Evolutionary conservation across 2,329 filamentous ascomycete species (phyloP), one percentile per base, ranked within the genome.

Genomic region (Colletotrichum phormii): DNA sequence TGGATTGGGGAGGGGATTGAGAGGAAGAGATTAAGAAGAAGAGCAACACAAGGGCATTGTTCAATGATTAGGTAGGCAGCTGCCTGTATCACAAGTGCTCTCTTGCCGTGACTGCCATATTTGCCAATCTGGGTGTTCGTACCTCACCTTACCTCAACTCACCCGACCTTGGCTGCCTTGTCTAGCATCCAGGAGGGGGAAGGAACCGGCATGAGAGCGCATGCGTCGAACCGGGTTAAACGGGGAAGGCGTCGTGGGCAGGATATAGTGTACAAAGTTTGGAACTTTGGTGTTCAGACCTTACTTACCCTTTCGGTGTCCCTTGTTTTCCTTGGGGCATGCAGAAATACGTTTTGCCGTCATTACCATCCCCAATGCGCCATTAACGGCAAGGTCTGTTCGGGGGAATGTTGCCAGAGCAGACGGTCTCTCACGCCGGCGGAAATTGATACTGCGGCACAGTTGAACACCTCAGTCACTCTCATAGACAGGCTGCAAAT

Each of bases 371-470:
- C 22, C 35, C 13, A 42, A 51, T 29, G 68, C 64, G 69, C 49
- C 31, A 58, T 24, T 46, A 60, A 37, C 29, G 53, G 37, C 12
- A 62, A 37, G 35, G 51, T 24, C 13, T 29, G 49, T 57, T 57
- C 49, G 29, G 59, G 33, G 33, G 55, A 66, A 61, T 60, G 51
- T 70, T 42, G 33, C 31, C 22, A 60, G 33, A 35, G 8, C 63
- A n/a, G 24, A 37, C 5, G 24, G 22, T 46, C 9, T 24, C 57
- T 31, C 8, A 49, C 26, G 24, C 51, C 2, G 22, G 61, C 26
- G 54, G 71, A 73, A 73, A 18, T 71, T 55, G 5, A 31, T 9
- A 59, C 26, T 61, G 71, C 71, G 71, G 70, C 70, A 72, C 66
- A 49, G 66, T 46, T 46, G 58, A 54, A 49, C 37, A 42, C 37